Base-by-base conservation (phyloP, 345 rosid genomes). In the Excoecaria cochinchinensis region DNA sequence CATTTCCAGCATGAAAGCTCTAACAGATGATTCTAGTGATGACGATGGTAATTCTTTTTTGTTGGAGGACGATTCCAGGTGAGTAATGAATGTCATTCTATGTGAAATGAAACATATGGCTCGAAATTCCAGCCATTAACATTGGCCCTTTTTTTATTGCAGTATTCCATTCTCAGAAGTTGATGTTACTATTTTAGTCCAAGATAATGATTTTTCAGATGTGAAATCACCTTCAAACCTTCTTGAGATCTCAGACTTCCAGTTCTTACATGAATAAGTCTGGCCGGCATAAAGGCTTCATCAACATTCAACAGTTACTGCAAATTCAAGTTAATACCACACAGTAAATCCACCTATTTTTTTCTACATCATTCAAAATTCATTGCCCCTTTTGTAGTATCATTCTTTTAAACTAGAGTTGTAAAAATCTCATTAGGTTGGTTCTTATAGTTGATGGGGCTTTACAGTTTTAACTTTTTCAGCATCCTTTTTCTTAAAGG, bases 251-350 rank as follows among this genome's bases (percentile, higher is more conserved):
- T 69, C 79, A 38, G 75, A 66, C 79, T 81, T 81, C 73, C 76
- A 77, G 39, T 81, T 81, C 74, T 77, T 81, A 77, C 69, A 55
- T 42, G 79, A 81, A 25, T 81, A 66, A 74, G 81, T 81, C 77
- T 72, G 17, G 5, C 40, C 44, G 21, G 44, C 68, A 19, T 60
- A 25, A 65, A 12, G 22, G 51, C 8, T 25, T 5, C 52, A 15
- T 63, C 48, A 63, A 66, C 3, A 19, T 66, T 66, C 52, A 42
- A 46, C 67, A 38, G 47, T 70, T 50, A 56, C n/a, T 17, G 19
- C 36, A 62, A 60, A 50, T n/a, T 40, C 44, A 36, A 52, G 79
- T 57, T 58, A 55, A 57, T 69, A 53, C 78, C 70, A 6, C 61
- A 0, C 5, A 77, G 84, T 83, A 83, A 73, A 85, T 83, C 56